Conservation (phyloP, 2,329 filamentous ascomycete genomes). For the Xylariaceae sp. region DNA sequence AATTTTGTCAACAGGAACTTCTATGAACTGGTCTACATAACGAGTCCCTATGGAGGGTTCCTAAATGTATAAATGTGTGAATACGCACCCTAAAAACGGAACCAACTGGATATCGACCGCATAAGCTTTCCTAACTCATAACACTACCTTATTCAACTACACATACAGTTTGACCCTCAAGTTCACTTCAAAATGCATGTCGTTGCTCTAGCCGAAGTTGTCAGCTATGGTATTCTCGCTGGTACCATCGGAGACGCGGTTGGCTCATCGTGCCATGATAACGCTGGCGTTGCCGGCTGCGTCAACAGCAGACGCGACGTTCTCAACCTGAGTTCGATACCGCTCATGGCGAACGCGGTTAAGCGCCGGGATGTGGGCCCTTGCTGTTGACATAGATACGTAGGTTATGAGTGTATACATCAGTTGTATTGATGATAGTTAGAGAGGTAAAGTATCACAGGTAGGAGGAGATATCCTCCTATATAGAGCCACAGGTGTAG, state of each 20-base stretch:
- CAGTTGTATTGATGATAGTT: no score
- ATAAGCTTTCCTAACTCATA: background rate
- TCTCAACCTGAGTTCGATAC: background rate
- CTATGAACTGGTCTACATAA: no score
- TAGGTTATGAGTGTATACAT: no score
- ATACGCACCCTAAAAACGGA: background rate
- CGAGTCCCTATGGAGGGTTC: no score
- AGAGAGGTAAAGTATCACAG: no score
- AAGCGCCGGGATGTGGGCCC: background rate
- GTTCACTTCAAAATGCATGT: no score
- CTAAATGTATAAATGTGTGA: background rate
- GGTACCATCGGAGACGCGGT: no score
- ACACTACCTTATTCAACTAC: background rate
- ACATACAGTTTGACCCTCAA: background rate
- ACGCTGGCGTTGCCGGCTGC: background rate
- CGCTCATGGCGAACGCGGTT: background rate
- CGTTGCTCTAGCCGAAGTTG: no score
- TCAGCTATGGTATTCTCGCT: no score
- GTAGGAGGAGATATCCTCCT: no score
- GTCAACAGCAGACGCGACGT: background rate
- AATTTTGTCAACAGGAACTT: background rate
- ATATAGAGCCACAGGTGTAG: no score
- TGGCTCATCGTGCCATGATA: background rate
- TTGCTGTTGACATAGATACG: no score
- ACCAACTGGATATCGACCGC: background rate